These are phyloP conservation scores for Chenopodium quinoa DNA, from an alignment of 148 eudicot species.

Conservation along the genomic window DNA sequence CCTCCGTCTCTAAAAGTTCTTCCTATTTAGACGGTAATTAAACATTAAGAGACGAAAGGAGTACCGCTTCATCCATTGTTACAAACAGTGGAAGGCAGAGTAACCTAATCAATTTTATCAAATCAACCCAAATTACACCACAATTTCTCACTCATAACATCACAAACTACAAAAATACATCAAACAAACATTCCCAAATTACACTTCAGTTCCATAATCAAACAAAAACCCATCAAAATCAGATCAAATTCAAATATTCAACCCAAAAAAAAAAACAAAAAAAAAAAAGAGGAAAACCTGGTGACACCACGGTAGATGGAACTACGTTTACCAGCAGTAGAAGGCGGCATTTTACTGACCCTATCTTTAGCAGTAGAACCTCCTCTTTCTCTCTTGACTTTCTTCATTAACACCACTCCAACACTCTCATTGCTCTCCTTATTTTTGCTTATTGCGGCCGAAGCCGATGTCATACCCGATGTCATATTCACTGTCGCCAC, in stretches of 20 bases:
- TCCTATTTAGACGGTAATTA: no score
- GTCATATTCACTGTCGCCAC: conserved; percentile 31
- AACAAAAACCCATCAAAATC: neutral
- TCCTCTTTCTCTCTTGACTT: conserved; percentile 74
- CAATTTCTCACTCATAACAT: neutral
- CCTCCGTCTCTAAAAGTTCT: no score
- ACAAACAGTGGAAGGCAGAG: neutral
- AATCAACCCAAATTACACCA: neutral
- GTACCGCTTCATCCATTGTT: neutral
- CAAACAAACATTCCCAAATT: neutral
- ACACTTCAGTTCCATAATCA: neutral
- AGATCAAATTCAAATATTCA: neutral
- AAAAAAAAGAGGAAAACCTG: conserved; percentile 41
- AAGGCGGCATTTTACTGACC: conserved; percentile 97
- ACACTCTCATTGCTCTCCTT: conserved; percentile 25
- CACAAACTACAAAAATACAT: neutral
- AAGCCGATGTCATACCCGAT: conserved; percentile 35
- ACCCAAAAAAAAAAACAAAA: neutral
- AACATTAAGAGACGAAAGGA: no score
- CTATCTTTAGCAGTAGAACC: conserved; percentile 96
- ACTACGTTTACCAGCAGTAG: conserved; percentile 97
- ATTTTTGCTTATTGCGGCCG: conserved; percentile 10
- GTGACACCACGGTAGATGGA: conserved; percentile 98
- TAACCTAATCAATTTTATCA: neutral
- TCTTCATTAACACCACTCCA: conserved; percentile 48